Base-by-base conservation (phyloP, 306 rosid species). In the Castanea sativa region DNA sequence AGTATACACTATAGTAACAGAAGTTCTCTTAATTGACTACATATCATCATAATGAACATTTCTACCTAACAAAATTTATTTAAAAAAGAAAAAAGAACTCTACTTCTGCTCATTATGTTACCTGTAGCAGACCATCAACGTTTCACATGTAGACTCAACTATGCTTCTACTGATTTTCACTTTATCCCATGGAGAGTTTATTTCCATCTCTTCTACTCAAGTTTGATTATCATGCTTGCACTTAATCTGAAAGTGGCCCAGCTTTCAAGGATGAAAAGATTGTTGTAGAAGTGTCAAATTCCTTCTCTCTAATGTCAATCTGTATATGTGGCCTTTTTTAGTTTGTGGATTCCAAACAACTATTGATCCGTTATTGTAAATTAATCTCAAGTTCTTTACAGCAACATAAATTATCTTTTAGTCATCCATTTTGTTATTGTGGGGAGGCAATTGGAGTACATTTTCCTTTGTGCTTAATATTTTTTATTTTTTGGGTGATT, bases 181-280 rank as follows among this genome's bases (percentile, higher is more conserved):
- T 68, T 35, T 19, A 33, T 68, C 72, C 72, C 16, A 35, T 19
- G 52, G 49, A 64, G 2, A 33, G 52, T 68, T 33, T 30, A 18
- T 68, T 35, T 49, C 72, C 29, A 20, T 65, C 71, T 16, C 8
- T 68, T 68, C 51, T 21, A 13, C 16, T 6, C 71, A 9, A 18
- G 15, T 68, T 19, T 35, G 52, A 68, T 68, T 35, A 35, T 33
- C 51, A 30, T 35, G 20, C 12, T 4, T 68, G 25, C 72, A 19
- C 29, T 38, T 35, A 10, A 9, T 68, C 16, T 16, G n/a, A 70
- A 70, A 52, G 60, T 27, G 67, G 14, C 23, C 14, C 59, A 19
- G 61, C 74, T 30, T 53, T 1, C 29, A 67, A 33, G 76, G 63
- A 53, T 81, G 81, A 76, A 69, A 74, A 41, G 5, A 52, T 15